Percentiles rank a stretch among this genome's conserved stretches.
phyloP scores from a whole-genome alignment of 148 eudicot species.

The Gaultheria prostrata region DNA sequence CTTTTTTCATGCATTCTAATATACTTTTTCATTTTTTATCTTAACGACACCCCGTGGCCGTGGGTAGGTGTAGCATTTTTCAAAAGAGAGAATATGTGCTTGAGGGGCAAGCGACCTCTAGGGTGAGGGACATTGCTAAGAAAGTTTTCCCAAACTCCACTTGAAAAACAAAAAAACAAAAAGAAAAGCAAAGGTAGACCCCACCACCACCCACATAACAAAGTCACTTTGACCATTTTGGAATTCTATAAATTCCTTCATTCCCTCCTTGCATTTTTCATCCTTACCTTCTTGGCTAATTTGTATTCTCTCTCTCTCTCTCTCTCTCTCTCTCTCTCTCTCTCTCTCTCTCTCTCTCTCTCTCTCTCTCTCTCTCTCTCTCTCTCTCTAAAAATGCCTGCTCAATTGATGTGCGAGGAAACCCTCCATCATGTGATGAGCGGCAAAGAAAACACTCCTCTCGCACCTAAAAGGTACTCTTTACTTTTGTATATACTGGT shows the following conservation, averaged over 20 bases:
- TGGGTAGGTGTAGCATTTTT: too few species aligned
- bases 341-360: not conserved
- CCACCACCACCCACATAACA: not conserved
- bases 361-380: constrained; percentile 6
- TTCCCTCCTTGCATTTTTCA: not conserved
- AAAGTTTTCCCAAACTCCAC: constrained; percentile 14
- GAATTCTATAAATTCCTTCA: constrained; percentile 7
- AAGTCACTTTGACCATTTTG: not conserved
- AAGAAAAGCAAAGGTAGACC: not conserved
- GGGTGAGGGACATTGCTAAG: constrained; percentile 15
- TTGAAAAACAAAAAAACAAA: not conserved
- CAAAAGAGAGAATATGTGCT: not conserved
- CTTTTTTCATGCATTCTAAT: too few species aligned
- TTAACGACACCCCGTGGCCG: too few species aligned
- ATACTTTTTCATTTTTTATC: too few species aligned
- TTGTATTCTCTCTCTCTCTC: not conserved
- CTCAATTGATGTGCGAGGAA: constrained; percentile 17
- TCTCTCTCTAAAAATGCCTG: constrained; percentile 15
- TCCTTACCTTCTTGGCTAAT: not conserved
- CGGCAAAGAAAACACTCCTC: constrained; percentile 10
- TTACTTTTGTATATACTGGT: too few species aligned
- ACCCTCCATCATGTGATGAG: constrained; percentile 16
- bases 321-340: not conserved
- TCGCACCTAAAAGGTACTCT: constrained; percentile 13
- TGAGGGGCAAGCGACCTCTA: constrained; percentile 19